These are phyloP conservation scores for Fusarium sp. DNA, from an alignment of 2,329 filamentous ascomycete species.

Conservation along the genomic window DNA sequence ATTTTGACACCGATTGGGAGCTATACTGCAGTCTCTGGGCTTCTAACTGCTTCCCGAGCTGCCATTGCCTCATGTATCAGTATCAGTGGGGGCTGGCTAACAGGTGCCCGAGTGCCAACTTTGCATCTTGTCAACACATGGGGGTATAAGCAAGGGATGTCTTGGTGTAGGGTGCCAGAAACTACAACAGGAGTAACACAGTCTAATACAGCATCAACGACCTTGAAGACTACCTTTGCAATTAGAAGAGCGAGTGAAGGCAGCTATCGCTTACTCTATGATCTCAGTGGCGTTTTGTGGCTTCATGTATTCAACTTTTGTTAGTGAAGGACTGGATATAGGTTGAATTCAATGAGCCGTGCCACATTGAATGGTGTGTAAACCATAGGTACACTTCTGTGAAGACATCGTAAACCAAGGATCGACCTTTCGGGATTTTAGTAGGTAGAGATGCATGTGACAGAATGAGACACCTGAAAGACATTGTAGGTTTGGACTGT, in stretches of 20 bases:
- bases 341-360: too few relatives aligned
- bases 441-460: too few relatives aligned
- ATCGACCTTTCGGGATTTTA: too few relatives aligned
- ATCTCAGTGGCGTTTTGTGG: slow-evolving; percentile 8
- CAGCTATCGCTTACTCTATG: not conserved
- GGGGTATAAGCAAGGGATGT: not conserved
- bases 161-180: not conserved
- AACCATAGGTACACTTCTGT: too few relatives aligned
- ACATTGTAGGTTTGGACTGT: too few relatives aligned
- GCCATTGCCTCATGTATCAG: not conserved
- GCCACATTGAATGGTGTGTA: too few relatives aligned
- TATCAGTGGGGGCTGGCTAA: too few relatives aligned
- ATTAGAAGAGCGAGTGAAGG: not conserved
- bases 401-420: too few relatives aligned
- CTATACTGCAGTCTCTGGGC: not conserved
- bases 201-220: not conserved
- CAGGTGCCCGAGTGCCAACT: not conserved
- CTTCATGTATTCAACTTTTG: not conserved
- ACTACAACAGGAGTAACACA: not conserved
- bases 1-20: not conserved
- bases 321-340: too few relatives aligned
- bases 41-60: not conserved
- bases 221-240: not conserved
- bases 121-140: not conserved
- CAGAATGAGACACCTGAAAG: too few relatives aligned